A percentile compares a stretch with the other conserved stretches of the same genome.
Conservation (phyloP, 2,329 filamentous ascomycete genomes). For the Zopfia rhizophila region DNA sequence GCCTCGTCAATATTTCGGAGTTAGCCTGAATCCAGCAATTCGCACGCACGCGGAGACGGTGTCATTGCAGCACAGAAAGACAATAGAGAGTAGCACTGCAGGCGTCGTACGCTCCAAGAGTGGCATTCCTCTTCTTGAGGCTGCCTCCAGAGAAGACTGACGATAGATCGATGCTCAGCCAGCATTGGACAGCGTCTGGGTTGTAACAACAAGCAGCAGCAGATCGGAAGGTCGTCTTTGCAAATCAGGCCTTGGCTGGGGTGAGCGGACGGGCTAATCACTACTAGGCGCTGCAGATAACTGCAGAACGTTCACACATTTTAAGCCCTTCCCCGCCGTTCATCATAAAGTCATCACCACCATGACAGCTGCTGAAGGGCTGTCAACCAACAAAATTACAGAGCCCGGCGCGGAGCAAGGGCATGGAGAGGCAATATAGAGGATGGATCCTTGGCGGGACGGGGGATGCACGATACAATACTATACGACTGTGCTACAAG, state of each 20-base stretch:
- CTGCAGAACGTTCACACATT: slow-evolving; percentile 35
- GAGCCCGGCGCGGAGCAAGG: slow-evolving; percentile 17
- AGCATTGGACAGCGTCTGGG: slow-evolving; percentile 42
- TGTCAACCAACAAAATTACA: slow-evolving; percentile 38
- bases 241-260: slow-evolving; percentile 35
- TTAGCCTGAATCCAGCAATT: too few species aligned
- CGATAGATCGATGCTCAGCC: too few species aligned
- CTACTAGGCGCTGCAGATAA: slow-evolving; percentile 27
- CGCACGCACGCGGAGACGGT: slow-evolving; percentile 11
- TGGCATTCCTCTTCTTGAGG: neutral
- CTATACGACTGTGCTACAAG: slow-evolving; percentile 28
- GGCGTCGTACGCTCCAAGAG: slow-evolving; percentile 7
- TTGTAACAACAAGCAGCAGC: slow-evolving; percentile 40
- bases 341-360: slow-evolving; percentile 37
- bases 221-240: slow-evolving; percentile 30
- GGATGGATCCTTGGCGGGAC: slow-evolving; percentile 30
- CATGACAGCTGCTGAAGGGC: slow-evolving; percentile 21
- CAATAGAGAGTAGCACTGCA: slow-evolving; percentile 31
- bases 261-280: slow-evolving; percentile 35
- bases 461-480: slow-evolving; percentile 37
- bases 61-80: slow-evolving; percentile 29
- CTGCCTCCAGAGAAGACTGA: too few species aligned
- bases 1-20: too few species aligned
- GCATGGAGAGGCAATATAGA: slow-evolving; percentile 21
- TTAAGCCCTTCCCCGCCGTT: slow-evolving; percentile 37